phyloP scores from a whole-genome alignment of 352 stramenopile species.

The Phytophthora litchii region DNA sequence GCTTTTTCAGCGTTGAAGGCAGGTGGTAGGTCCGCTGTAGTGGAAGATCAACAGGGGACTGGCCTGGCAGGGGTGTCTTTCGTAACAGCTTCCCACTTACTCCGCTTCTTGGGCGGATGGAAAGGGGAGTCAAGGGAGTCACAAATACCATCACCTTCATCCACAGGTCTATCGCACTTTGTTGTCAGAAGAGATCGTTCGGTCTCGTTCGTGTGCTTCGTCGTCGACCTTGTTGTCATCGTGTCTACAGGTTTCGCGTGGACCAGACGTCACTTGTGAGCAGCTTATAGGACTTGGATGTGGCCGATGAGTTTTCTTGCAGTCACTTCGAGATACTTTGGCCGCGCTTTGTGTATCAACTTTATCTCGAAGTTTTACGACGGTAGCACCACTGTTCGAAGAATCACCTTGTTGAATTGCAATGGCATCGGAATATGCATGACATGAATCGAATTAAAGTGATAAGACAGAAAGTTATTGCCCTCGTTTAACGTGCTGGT shows the following conservation, averaged over 20 bases:
- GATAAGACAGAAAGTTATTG: constrained; percentile 36
- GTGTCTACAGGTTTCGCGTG: constrained; percentile 1
- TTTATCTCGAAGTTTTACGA: no score
- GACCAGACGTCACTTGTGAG: not conserved
- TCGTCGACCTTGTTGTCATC: constrained; percentile 6
- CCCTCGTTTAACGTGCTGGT: constrained; percentile 29
- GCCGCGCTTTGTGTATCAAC: not conserved
- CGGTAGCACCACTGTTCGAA: no score
- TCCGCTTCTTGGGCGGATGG: constrained; percentile 13
- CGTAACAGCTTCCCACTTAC: constrained; percentile 24
- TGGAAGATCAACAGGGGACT: constrained; percentile 26
- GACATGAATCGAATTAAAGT: not conserved
- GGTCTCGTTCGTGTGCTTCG: constrained; percentile 13
- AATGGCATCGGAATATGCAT: no score
- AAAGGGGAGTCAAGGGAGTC: constrained; percentile 14
- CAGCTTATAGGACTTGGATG: not conserved
- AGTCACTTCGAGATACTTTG: not conserved
- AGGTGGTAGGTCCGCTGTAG: constrained; percentile 36
- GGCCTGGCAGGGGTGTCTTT: constrained; percentile 31
- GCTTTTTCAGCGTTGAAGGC: constrained; percentile 35
- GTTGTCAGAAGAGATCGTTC: constrained; percentile 9
- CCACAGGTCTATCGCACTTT: constrained; percentile 23
- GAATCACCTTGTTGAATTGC: no score
- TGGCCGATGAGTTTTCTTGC: not conserved
- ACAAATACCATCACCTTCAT: constrained; percentile 45